Evolutionary conservation across 345 rosid genomes (phyloP).

Genomic region (Dipteronia sinensis): DNA sequence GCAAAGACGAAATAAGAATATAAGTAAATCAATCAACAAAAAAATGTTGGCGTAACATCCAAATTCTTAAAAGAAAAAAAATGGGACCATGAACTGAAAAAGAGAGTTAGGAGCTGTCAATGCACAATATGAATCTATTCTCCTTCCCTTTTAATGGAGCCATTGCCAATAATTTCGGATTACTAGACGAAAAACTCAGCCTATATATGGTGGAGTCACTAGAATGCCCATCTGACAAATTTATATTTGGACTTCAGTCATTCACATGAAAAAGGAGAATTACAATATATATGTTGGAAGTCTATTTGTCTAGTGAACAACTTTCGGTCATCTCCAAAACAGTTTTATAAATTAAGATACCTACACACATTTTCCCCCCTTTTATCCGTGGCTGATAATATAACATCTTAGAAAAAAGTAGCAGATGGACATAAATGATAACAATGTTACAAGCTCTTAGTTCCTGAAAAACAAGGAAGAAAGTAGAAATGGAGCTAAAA

Average conservation of each 20-base stretch:
- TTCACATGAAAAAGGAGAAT: background rate
- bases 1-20: constrained; percentile 20
- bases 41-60: background rate
- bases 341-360: background rate
- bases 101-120: background rate
- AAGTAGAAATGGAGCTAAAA: background rate
- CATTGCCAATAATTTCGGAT: background rate
- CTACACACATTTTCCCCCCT: background rate
- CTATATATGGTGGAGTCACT: background rate
- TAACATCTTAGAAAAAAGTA: background rate
- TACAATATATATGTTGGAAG: background rate
- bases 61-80: background rate
- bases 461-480: background rate
- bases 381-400: background rate
- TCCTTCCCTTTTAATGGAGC: background rate
- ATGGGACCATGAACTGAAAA: background rate
- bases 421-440: background rate
- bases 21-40: background rate
- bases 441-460: background rate
- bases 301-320: background rate
- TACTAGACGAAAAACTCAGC: background rate
- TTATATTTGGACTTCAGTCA: background rate
- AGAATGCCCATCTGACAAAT: background rate
- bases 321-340: background rate
- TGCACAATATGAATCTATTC: background rate